phyloP scores from a whole-genome alignment of 2,329 filamentous ascomycete genomes.

The Curvularia sp. region DNA sequence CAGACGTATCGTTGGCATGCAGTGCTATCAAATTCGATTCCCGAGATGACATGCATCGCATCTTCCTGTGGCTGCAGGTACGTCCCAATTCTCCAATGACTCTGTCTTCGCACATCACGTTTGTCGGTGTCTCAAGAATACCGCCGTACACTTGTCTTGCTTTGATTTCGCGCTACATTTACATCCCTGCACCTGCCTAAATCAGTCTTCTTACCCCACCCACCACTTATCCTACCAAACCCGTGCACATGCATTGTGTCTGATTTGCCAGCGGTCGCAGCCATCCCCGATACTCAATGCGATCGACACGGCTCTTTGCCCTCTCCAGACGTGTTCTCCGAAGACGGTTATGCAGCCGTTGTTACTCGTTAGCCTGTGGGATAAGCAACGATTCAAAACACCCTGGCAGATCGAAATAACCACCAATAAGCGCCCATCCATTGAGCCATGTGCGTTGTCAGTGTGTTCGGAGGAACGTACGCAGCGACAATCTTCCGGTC shows the following conservation, averaged over 20 bases:
- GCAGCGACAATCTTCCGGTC: neutral
- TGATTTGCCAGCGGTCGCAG: conserved; percentile 10
- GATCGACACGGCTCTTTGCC: conserved; percentile 15
- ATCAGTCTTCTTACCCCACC: conserved; percentile 19
- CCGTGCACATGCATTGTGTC: conserved; percentile 16
- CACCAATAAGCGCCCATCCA: conserved; percentile 13
- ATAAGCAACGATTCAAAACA: neutral
- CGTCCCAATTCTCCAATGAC: conserved; percentile 17
- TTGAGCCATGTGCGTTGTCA: conserved; percentile 16
- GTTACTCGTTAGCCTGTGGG: conserved; percentile 1
- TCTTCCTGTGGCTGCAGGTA: conserved; percentile 15
- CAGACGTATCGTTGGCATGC: neutral
- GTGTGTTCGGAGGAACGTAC: neutral
- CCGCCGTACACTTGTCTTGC: conserved; percentile 8
- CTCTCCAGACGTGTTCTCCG: conserved; percentile 13
- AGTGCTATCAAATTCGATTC: conserved; percentile 8
- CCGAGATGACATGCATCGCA: conserved; percentile 4
- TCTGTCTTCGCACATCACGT: conserved; percentile 8
- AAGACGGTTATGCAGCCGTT: conserved; percentile 5
- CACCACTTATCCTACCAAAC: conserved; percentile 18
- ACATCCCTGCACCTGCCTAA: conserved; percentile 29
- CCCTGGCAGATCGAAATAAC: neutral
- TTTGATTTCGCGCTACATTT: neutral
- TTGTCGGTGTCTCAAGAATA: neutral
- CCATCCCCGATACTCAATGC: conserved; percentile 2